These are phyloP conservation scores for Secale cereale DNA, from an alignment of 176 grass and related monocot genomes.

Conservation along the genomic window DNA sequence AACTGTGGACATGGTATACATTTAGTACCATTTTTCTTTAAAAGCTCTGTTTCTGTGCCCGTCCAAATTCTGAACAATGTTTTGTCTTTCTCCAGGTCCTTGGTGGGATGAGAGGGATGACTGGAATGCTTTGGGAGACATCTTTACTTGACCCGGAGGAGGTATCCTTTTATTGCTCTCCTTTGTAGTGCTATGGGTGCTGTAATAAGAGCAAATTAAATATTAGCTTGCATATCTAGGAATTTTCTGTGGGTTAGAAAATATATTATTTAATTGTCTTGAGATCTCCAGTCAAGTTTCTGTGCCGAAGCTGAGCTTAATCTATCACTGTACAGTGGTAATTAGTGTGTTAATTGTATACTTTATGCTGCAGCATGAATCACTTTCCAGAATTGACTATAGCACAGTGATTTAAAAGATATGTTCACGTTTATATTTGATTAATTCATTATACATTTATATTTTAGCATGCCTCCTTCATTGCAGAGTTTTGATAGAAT, in stretches of 20 bases:
- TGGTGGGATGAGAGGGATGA: constrained; percentile 99
- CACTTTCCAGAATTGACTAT: not conserved
- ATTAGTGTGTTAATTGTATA: not conserved
- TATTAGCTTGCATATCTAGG: not conserved
- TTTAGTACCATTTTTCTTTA: not conserved
- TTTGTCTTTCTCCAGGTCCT: constrained; percentile 57
- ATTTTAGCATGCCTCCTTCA: not conserved
- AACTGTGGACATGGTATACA: constrained; percentile 80
- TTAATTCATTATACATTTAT: not conserved
- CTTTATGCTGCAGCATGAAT: not conserved
- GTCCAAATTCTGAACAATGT: constrained; percentile 12
- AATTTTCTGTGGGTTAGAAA: not conserved
- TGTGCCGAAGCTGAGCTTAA: not conserved
- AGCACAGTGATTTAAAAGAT: not conserved
- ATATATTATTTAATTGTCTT: not conserved
- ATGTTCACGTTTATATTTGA: not conserved
- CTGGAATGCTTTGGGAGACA: constrained; percentile 95
- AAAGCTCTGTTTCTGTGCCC: not conserved
- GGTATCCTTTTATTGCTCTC: constrained; percentile 47
- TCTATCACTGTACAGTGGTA: not conserved
- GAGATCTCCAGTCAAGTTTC: not conserved
- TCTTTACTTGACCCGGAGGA: constrained; percentile 98
- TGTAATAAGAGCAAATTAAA: not conserved
- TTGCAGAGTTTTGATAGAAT: not conserved
- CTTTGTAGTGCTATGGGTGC: not conserved